A percentile compares a stretch with the other conserved stretches of the same genome.
phyloP scores from a whole-genome alignment of 441 rosid species.

The Erodium chrysanthum region DNA sequence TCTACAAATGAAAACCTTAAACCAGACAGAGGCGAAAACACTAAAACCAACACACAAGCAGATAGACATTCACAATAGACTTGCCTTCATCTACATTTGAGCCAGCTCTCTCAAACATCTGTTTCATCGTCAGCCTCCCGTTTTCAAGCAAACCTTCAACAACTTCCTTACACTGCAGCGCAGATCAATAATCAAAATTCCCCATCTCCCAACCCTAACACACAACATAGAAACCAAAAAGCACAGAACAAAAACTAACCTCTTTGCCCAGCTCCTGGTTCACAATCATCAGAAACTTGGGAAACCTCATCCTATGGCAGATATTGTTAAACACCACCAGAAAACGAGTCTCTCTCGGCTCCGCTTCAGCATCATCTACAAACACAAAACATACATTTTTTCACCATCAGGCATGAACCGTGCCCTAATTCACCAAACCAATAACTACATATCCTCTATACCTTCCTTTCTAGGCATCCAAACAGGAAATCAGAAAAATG shows the following conservation, averaged over 20 bases:
- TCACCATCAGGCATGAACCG: neutral
- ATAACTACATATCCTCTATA: neutral
- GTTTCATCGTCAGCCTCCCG: slow-evolving; percentile 73
- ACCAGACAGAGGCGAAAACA: neutral
- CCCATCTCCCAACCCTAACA: neutral
- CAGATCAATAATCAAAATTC: slow-evolving; percentile 2
- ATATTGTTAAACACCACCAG: slow-evolving; percentile 54
- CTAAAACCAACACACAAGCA: neutral
- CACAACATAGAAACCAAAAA: slow-evolving; percentile 6
- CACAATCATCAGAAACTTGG: slow-evolving; percentile 43
- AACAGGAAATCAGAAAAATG: neutral
- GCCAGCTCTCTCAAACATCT: slow-evolving; percentile 56
- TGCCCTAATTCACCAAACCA: neutral
- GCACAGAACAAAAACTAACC: slow-evolving; percentile 25
- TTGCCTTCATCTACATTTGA: slow-evolving; percentile 32
- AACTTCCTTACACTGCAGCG: slow-evolving; percentile 41
- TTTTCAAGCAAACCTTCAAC: slow-evolving; percentile 68
- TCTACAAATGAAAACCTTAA: neutral
- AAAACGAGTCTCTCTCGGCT: slow-evolving; percentile 41
- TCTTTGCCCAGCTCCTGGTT: slow-evolving; percentile 35
- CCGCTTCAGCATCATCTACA: slow-evolving; percentile 42
- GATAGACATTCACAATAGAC: slow-evolving; percentile 11
- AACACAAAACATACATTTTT: neutral
- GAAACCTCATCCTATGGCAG: slow-evolving; percentile 57
- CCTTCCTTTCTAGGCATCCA: neutral